Base-by-base conservation (phyloP, 2,329 filamentous ascomycete genomes). In the Samsoniella hepiali region DNA sequence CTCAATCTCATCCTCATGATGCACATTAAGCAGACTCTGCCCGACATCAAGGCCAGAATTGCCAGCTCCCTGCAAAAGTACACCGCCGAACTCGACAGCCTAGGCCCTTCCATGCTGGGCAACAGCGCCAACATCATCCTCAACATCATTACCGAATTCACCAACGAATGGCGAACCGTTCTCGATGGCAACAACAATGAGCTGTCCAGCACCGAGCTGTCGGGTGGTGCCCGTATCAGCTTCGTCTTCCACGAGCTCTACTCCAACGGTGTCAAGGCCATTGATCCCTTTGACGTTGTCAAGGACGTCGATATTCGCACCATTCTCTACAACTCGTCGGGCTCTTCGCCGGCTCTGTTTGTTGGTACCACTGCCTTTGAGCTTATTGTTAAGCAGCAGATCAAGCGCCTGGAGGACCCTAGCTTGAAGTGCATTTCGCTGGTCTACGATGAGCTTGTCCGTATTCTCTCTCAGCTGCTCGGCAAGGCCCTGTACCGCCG, bases 181-280 rank as follows among this genome's bases (percentile, higher is more conserved):
- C 79, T 99, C 65, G 96, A 99, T 69, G 95, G 95, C 70, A 97
- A 97, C 79, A 98, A 96, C 78, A 92, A 92, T 67, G 95, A 99
- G 76, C 83, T 99, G 4, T 98, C 95, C 31, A 97, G 92, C 78
- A 86, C 91, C 1, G 95, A 99, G 76, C 84, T 99, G 66, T 98
- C 95, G 6, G 95, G 95, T 67, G 95, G 95, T 81, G 95, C 95
- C 61, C 90, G 95, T 86, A 99, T 99, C 76, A 97, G 93, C 75
- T 99, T 99, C 74, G 95, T 99, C 53, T 99, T 98, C 85, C 95
- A 99, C 78, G 95, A 99, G 77, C 84, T 99, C 17, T 99, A 99
- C 79, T 89, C 93, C 63, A 98, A 98, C 75, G 95, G 95, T 79
- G 86, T 99, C 75, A 98, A 98, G 83, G 93, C 95, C 1, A 89